Evolutionary conservation across 768 basidiomycete species (phyloP), one percentile per base, ranked within the genome.

Genomic region (Cantharellus anzutake): DNA sequence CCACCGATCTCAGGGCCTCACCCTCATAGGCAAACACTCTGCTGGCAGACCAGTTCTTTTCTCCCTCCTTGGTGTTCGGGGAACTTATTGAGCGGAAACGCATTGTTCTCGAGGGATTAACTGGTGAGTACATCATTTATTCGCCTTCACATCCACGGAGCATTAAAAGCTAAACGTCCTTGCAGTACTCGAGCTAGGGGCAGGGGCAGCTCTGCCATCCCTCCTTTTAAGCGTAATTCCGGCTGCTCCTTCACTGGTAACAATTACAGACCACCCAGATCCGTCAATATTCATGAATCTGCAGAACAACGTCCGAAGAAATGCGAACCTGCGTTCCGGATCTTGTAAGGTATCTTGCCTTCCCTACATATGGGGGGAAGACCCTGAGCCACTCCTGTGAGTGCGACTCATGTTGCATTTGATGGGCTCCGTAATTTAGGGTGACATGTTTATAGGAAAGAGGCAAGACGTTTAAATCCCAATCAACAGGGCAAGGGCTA

Each of bases 41-140:
- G 5, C 72, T 86, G 29, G 84, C 83, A 56, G 83, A 86, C 68
- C 81, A 83, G 62, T 72, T 85, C 2, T 86, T 85, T 67, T 85
- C 81, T 42, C 83, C 82, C 14, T 76, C 78, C 4, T 72, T 86
- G 4, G 75, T 81, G 59, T 73, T 86, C 16, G 80, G 81, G 2
- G 82, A 86, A 65, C 71, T 74, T 37, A 79, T 87, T 5, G 82
- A 86, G 68, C 68, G 75, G 59, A 74, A 75, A 0, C 65, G 78
- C 3, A 66, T 87, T 4, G 70, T 72, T 14, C 68, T 78, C 2
- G 62, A 63, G 2, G 70, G 70, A 7, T 70, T 68, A 60, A 73
- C 72, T 53, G 74, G 82, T 78, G 57, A 51, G 71, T 60, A 29
- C 40, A 37, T 7, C 20, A 41, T 64, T 29, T 56, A 51, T 29